A percentile compares a stretch with the other conserved stretches of the same genome.
Evolutionary conservation across 2,329 filamentous ascomycete genomes (phyloP).

Genomic region (Mycosphaerella sp.): DNA sequence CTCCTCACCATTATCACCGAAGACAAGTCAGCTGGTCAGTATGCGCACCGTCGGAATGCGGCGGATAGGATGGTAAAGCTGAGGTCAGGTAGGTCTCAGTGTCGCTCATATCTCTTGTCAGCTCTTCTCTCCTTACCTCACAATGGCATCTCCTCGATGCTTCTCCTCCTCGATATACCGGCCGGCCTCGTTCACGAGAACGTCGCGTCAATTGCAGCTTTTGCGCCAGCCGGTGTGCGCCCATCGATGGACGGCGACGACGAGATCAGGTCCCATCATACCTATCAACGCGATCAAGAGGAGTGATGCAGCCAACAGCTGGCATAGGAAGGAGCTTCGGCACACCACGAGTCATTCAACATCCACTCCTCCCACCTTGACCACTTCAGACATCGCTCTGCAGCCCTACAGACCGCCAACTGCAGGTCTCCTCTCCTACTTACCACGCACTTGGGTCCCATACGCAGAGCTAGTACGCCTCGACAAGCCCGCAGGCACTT

Average conservation of each 20-base stretch:
- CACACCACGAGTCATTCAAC: constrained; percentile 1
- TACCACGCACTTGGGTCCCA: constrained; percentile 66
- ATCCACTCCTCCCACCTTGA: background rate
- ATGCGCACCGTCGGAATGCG: background rate
- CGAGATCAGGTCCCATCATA: background rate
- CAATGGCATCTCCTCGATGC: constrained; percentile 17
- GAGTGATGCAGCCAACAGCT: background rate
- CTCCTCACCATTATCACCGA: background rate
- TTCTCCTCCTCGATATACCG: constrained; percentile 11
- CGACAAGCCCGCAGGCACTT: constrained; percentile 73
- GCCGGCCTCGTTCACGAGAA: constrained; percentile 17
- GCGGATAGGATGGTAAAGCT: background rate
- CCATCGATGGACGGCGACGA: constrained; percentile 18
- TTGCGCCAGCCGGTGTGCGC: background rate
- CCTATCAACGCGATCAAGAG: background rate
- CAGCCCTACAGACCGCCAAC: constrained; percentile 59
- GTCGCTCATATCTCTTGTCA: background rate
- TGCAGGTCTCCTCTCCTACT: constrained; percentile 61
- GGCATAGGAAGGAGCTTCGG: background rate
- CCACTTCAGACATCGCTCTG: constrained; percentile 2
- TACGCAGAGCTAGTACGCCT: constrained; percentile 77
- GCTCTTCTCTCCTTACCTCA: background rate
- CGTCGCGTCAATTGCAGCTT: constrained; percentile 18
- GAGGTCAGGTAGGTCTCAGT: constrained; percentile 18
- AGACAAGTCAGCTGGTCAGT: background rate